Evolutionary conservation across 2,329 filamentous ascomycete species (phyloP).

Genomic region (Didymella exigua): DNA sequence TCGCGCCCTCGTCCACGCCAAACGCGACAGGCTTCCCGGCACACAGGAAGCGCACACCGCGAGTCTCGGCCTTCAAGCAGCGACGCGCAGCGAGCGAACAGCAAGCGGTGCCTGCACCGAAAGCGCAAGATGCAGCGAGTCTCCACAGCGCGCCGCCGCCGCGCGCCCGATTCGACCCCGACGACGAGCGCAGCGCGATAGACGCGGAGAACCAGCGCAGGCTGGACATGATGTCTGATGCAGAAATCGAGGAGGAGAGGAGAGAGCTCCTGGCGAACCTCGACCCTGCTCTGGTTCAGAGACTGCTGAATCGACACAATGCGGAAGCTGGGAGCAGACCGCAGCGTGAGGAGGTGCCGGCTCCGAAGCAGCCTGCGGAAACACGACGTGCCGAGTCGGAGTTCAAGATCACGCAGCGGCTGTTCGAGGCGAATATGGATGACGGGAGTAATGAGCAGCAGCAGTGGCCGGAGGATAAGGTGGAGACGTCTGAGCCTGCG

Average conservation of each 20-base stretch:
- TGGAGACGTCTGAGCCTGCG: background rate
- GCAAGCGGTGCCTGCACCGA: slow-evolving; percentile 17
- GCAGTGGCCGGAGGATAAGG: slow-evolving; percentile 18
- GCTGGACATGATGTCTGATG: slow-evolving; percentile 76
- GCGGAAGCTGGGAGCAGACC: slow-evolving; percentile 67
- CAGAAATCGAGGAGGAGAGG: slow-evolving; percentile 80
- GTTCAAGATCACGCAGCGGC: background rate
- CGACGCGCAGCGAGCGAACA: slow-evolving; percentile 54
- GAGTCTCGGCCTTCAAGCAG: slow-evolving; percentile 80
- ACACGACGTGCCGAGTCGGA: slow-evolving; percentile 17
- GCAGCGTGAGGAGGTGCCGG: slow-evolving; percentile 35
- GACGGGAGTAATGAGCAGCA: slow-evolving; percentile 17
- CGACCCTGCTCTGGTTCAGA: slow-evolving; percentile 76
- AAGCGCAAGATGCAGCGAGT: slow-evolving; percentile 21
- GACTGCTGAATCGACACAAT: slow-evolving; percentile 75
- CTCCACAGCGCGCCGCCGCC: slow-evolving; percentile 20
- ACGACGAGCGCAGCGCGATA: slow-evolving; percentile 72
- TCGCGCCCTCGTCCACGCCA: slow-evolving; percentile 64
- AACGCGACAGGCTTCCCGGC: slow-evolving; percentile 78
- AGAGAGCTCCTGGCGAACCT: slow-evolving; percentile 80
- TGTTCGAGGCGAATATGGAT: slow-evolving; percentile 6
- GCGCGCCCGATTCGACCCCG: slow-evolving; percentile 30
- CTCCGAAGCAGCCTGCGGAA: background rate
- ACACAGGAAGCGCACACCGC: slow-evolving; percentile 73
- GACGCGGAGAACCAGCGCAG: slow-evolving; percentile 79